Evolutionary conservation across 2,329 filamentous ascomycete genomes (phyloP).

Genomic region (Colletotrichum tamarilloi): DNA sequence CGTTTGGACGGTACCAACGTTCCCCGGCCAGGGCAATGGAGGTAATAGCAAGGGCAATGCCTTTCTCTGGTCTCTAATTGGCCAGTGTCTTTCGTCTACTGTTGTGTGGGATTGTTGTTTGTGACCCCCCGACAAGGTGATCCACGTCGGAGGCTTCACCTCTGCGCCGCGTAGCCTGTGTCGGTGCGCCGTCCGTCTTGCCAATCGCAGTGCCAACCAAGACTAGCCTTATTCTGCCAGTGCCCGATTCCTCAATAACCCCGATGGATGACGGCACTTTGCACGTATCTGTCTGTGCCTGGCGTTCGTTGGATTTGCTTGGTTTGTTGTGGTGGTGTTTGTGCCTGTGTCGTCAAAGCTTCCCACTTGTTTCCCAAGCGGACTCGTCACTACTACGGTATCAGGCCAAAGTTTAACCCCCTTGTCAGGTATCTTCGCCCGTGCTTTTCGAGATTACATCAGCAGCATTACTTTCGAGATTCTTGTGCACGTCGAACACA

Average conservation of each 20-base stretch:
- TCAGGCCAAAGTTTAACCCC: too few species aligned
- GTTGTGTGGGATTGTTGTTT: slow-evolving; percentile 4
- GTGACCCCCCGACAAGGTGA: slow-evolving; percentile 20
- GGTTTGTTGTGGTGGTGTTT: not conserved
- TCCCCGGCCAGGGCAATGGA: not conserved
- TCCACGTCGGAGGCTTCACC: slow-evolving; percentile 21
- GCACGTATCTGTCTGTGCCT: not conserved
- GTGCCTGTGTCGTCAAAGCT: slow-evolving; percentile 16
- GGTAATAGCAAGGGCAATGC: not conserved
- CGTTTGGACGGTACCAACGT: slow-evolving; percentile 10
- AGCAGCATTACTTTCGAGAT: too few species aligned
- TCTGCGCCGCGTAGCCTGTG: not conserved
- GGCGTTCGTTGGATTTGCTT: slow-evolving; percentile 10
- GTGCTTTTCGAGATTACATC: too few species aligned
- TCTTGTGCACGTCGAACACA: too few species aligned
- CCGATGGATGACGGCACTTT: slow-evolving; percentile 20
- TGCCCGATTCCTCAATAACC: not conserved
- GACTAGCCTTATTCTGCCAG: not conserved
- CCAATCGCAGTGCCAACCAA: not conserved
- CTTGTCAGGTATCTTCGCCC: too few species aligned
- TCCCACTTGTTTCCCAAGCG: not conserved
- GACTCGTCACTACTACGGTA: slow-evolving; percentile 7
- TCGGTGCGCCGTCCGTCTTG: not conserved
- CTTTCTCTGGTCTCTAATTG: slow-evolving; percentile 9
- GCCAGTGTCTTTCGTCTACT: not conserved